Base-by-base conservation (phyloP, 768 basidiomycete genomes). In the Macrolepiota albuminosa region DNA sequence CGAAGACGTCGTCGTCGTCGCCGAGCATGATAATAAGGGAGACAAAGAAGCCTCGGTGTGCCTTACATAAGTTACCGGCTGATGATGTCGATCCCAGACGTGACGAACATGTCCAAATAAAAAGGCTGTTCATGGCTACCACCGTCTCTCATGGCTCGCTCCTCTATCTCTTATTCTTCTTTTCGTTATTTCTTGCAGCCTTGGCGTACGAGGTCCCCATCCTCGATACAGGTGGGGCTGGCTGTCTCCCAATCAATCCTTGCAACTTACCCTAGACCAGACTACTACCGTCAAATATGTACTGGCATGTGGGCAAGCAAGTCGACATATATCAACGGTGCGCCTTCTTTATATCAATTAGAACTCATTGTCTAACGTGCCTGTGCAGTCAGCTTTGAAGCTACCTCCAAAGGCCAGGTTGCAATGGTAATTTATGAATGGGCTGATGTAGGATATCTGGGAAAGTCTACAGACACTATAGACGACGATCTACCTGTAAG, bases 371-470 rank as follows among this genome's bases (percentile, higher is more conserved):
- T 42, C 31, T 57, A 57, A 69, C 54, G 60, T 40, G 40, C 56
- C 54, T 31, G 49, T 58, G 24, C 61, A 89, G 87, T 96, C 61
- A 86, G 86, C 4, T 98, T 98, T 75, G 85, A 91, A 65, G 70
- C 77, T 18, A 67, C 79, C 6, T 94, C 94, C 3, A 78, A 86
- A 66, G 96, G 96, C 40, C 91, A 96, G 73, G 77, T 97, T 21
- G 93, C 96, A 31, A 87, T 97, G 81, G 90, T 96, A 56, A 85
- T 99, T 26, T 99, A 98, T 68, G 96, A 98, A 75, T 99, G 95
- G 95, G 71, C 79, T 33, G 97, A 99, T 69, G 86, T 87, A 55
- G 74, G 79, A 49, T 95, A 91, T 69, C 80, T 99, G 3, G 97
- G 97, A 37, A 86, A 81, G 70, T 74, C 79, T 49, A 85, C 85